phyloP scores from a whole-genome alignment of 257 asterid genomes.

The Solanum okadae region DNA sequence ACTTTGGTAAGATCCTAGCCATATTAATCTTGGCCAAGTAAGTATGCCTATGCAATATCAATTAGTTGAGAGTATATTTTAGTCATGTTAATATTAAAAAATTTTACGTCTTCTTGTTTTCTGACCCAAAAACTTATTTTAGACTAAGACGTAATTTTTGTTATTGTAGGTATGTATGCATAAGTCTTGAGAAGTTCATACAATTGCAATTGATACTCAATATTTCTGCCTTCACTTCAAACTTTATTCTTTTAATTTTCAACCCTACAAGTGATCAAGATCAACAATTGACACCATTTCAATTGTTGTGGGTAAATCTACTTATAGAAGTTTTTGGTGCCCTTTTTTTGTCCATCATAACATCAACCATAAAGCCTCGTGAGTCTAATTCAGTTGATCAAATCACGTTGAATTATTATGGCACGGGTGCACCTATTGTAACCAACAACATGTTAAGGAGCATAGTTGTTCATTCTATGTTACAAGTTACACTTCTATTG shows the following conservation, averaged over 20 bases:
- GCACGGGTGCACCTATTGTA: constrained; percentile 2
- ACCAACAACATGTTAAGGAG: constrained; percentile 19
- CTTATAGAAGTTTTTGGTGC: constrained; percentile 23
- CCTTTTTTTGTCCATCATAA: constrained; percentile 10
- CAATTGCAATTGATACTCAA: constrained; percentile 22
- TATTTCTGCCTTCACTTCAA: constrained; percentile 23
- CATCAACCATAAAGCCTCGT: not conserved
- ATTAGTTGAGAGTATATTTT: not conserved
- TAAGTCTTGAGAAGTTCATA: constrained; percentile 13
- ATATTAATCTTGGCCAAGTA: constrained; percentile 22
- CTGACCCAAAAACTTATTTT: not conserved
- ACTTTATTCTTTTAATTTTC: constrained; percentile 10
- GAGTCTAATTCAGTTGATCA: not conserved
- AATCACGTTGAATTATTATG: not conserved
- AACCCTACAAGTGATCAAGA: not conserved
- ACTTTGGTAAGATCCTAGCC: constrained; percentile 6
- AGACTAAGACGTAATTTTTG: not conserved
- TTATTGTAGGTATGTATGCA: constrained; percentile 17
- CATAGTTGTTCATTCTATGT: constrained; percentile 15
- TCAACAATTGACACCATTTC: constrained; percentile 11
- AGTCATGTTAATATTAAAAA: not conserved
- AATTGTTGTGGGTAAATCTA: constrained; percentile 35
- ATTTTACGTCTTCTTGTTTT: not conserved
- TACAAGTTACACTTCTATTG: constrained; percentile 16
- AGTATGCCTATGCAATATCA: not conserved